Evolutionary conservation across 371 early-diverging fungal genomes (phyloP), one percentile per base, ranked within the genome.

Genomic region (Syncephalastrum contaminatum): DNA sequence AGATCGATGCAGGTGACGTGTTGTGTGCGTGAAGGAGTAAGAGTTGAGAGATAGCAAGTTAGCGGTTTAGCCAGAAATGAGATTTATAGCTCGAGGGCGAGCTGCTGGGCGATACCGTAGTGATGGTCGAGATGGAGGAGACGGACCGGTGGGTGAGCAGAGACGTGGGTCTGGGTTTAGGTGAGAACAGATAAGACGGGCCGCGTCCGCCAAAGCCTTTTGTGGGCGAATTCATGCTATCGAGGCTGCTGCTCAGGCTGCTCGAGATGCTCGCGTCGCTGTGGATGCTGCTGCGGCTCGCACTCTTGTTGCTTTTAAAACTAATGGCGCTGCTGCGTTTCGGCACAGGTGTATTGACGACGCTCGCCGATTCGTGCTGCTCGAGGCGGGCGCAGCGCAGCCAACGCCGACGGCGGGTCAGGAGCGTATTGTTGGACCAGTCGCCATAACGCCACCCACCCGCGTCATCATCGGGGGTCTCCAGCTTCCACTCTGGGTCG

Each of bases 401-500:
- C 56, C 57, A 62, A 22, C 53, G 46, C 13, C 53, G 51, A 42
- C 62, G 53, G 7, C 62, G 62, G 4, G 62, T 56, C 18, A 62
- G n/a, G 3, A 51, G 22, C 19, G 30, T 49, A 27, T 55, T 61
- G 21, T 19, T 47, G 24, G 51, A 47, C 48, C 56, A 56, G 25
- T 56, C 53, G 27, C 48, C 56, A 27, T 62, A 62, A 36, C 56
- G 53, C 62, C 62, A 62, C n/a, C 60, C 60, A 42, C 20, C 54
- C 15, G 43, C 43, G 43, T 53, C 54, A 24, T 53, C 53, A 13
- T 43, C 53, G 20, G 44, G 21, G 10, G 44, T 42, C 7, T 56
- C 62, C 15, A 51, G 20, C 39, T 52, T 46, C 62, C 62, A 62
- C 16, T 43, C 36, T 25, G 62, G 62, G 39, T 62, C 62, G 8